These are phyloP conservation scores for Jimgerdemannia flammicorona DNA, from an alignment of 192 early-diverging fungal species.

Conservation along the genomic window DNA sequence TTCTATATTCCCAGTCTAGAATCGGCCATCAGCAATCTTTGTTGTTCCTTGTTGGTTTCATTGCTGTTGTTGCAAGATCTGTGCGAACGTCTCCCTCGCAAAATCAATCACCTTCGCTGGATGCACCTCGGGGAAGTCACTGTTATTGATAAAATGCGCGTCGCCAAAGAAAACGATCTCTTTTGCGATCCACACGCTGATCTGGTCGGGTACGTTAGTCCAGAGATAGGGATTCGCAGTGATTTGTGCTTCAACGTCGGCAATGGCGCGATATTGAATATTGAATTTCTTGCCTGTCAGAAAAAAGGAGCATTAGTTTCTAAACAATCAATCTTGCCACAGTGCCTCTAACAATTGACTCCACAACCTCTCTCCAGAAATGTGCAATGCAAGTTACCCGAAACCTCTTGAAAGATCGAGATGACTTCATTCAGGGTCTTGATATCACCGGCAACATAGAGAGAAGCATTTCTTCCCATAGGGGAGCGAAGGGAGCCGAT, in stretches of 20 bases:
- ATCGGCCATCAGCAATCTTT: background rate
- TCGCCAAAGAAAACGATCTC: background rate
- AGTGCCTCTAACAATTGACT: too few relatives aligned
- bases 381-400: background rate
- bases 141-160: background rate
- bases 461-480: background rate
- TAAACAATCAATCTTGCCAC: too few relatives aligned
- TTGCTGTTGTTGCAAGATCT: background rate
- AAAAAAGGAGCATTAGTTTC: too few relatives aligned
- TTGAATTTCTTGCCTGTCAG: background rate
- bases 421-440: background rate
- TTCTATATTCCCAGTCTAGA: too few relatives aligned
- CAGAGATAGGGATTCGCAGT: background rate
- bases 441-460: background rate
- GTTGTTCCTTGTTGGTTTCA: background rate
- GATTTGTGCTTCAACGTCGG: background rate
- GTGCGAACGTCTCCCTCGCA: background rate
- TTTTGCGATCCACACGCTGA: background rate
- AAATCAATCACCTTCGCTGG: background rate
- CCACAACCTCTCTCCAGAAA: background rate
- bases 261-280: background rate
- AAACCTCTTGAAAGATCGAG: background rate
- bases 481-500: background rate
- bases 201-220: background rate
- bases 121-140: background rate